Percentiles rank a stretch among this genome's conserved stretches.
Evolutionary conservation across 768 basidiomycete species (phyloP).

Genomic region (Steccherinum ochraceum): DNA sequence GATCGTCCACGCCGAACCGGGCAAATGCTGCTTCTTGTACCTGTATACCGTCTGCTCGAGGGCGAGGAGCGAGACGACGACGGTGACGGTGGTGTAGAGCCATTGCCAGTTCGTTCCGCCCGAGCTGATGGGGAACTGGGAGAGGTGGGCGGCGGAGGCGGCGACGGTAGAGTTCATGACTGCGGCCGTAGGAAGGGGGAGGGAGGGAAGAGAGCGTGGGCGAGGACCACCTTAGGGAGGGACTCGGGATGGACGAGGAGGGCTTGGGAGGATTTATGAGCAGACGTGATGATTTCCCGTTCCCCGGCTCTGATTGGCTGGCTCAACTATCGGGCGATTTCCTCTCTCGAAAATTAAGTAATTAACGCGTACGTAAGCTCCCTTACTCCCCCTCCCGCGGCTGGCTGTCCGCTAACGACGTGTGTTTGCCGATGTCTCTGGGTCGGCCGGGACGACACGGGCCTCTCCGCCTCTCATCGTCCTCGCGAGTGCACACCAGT

Average conservation of each 20-base stretch:
- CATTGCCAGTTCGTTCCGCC: constrained; percentile 31
- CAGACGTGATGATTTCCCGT: neutral
- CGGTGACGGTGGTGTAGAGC: constrained; percentile 62
- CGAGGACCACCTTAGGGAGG: neutral
- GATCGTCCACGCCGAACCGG: constrained; percentile 88
- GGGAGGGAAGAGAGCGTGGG: neutral
- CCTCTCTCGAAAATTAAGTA: neutral
- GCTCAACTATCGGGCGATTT: constrained; percentile 6
- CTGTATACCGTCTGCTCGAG: constrained; percentile 89
- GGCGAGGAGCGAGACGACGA: constrained; percentile 69
- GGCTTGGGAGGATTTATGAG: neutral
- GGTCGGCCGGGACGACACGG: too few species aligned
- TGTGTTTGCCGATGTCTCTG: too few species aligned
- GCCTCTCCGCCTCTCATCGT: too few species aligned
- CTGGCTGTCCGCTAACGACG: too few species aligned
- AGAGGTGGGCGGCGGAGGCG: constrained; percentile 42
- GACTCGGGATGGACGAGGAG: neutral
- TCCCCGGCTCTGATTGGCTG: constrained; percentile 5
- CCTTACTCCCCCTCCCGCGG: too few species aligned
- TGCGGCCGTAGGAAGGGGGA: constrained; percentile 3
- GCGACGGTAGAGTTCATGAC: constrained; percentile 18
- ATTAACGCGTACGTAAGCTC: neutral
- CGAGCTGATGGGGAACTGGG: constrained; percentile 39
- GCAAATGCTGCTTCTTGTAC: constrained; percentile 81
- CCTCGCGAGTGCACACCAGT: too few species aligned